These are phyloP conservation scores for Chrysosporium queenslandicum DNA, from an alignment of 2,329 filamentous ascomycete genomes.

Conservation along the genomic window DNA sequence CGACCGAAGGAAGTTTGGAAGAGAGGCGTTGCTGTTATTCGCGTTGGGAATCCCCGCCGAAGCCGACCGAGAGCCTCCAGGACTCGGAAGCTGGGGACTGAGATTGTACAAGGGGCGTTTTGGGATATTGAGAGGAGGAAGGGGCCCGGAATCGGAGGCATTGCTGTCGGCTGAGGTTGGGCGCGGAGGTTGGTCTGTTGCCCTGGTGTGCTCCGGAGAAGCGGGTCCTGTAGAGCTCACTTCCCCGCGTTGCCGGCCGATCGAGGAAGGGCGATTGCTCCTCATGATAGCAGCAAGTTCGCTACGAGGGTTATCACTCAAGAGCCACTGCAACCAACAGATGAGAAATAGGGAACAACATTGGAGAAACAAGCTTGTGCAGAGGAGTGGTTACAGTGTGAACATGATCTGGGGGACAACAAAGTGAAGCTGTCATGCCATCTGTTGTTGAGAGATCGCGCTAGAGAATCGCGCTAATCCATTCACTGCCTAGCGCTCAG, in stretches of 20 bases:
- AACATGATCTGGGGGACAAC: background rate
- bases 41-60: conserved; percentile 21
- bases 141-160: conserved; percentile 37
- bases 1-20: conserved; percentile 28
- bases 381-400: background rate
- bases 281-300: conserved; percentile 2
- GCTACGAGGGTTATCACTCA: background rate
- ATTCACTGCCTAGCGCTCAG: background rate
- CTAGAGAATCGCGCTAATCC: background rate
- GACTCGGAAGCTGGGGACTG: conserved; percentile 22
- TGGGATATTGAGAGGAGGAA: conserved; percentile 34
- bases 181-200: conserved; percentile 26
- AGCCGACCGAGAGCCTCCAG: conserved; percentile 24
- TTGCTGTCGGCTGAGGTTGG: conserved; percentile 39
- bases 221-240: conserved; percentile 18
- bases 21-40: conserved; percentile 29
- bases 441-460: background rate
- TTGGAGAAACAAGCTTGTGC: background rate
- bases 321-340: background rate
- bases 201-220: conserved; percentile 14
- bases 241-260: conserved; percentile 17
- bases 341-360: background rate
- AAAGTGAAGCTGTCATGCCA: background rate
- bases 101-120: conserved; percentile 32
- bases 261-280: conserved; percentile 6